A percentile compares a stretch with the other conserved stretches of the same genome.
Evolutionary conservation across 306 rosid species (phyloP).

Genomic region (Fragaria iinumae): DNA sequence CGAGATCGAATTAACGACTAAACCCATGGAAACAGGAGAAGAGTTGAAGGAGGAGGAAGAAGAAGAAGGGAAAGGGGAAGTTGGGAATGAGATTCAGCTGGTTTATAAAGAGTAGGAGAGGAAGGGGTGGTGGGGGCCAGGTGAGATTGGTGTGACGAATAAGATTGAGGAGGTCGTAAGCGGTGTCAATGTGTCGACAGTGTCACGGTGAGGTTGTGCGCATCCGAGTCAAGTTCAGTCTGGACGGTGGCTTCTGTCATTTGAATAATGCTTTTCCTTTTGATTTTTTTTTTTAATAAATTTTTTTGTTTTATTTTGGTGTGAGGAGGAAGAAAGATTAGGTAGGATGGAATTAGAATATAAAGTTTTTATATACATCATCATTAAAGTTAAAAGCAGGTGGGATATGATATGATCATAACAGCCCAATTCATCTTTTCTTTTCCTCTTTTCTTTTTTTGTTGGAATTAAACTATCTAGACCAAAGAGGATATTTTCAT

Average conservation of each 20-base stretch:
- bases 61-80: slow-evolving; percentile 45
- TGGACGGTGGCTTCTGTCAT: slow-evolving; percentile 29
- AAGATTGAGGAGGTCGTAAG: slow-evolving; percentile 31
- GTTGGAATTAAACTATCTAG: not conserved
- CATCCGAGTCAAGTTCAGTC: slow-evolving; percentile 18
- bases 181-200: slow-evolving; percentile 13
- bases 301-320: no score
- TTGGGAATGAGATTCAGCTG: slow-evolving; percentile 26
- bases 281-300: not conserved
- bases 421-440: not conserved
- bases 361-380: not conserved
- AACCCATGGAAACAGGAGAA: slow-evolving; percentile 36
- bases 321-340: not conserved
- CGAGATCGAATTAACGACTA: slow-evolving; percentile 24
- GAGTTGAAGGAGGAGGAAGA: not conserved
- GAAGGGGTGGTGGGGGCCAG: slow-evolving; percentile 9
- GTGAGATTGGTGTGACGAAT: slow-evolving; percentile 11
- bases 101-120: slow-evolving; percentile 45
- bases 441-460: not conserved
- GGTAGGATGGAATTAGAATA: not conserved
- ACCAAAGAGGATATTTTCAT: no score
- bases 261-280: not conserved
- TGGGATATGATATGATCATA: slow-evolving; percentile 6
- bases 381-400: slow-evolving; percentile 20
- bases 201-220: slow-evolving; percentile 16